Evolutionary conservation across 2,329 filamentous ascomycete species (phyloP).

Genomic region (Juglanconis juglandina): DNA sequence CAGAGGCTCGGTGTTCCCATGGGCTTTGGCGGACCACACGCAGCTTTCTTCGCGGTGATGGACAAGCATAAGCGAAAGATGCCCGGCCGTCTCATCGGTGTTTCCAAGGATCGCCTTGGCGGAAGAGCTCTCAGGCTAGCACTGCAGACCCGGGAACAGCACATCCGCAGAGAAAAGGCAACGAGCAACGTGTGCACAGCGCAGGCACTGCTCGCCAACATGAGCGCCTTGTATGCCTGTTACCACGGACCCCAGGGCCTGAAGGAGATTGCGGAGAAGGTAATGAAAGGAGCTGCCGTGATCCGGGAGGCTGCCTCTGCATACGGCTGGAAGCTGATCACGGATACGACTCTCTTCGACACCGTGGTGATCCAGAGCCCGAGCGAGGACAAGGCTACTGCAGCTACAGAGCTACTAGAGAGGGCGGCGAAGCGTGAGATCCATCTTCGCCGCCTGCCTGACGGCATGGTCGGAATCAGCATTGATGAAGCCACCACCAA

Average conservation of each 20-base stretch:
- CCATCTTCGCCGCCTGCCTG: conserved; percentile 61
- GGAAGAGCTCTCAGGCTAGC: conserved; percentile 78
- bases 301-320: conserved; percentile 33
- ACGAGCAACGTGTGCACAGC: conserved; percentile 98
- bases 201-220: conserved; percentile 89
- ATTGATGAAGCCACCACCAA: conserved; percentile 60
- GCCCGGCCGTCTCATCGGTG: conserved; percentile 82
- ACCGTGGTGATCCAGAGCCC: conserved; percentile 67
- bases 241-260: conserved; percentile 88
- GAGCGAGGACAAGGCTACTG: conserved; percentile 47
- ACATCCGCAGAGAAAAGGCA: conserved; percentile 93
- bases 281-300: conserved; percentile 67
- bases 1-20: conserved; percentile 90
- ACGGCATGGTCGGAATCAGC: conserved; percentile 66
- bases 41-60: conserved; percentile 88
- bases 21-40: conserved; percentile 91
- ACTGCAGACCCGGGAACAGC: conserved; percentile 90
- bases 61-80: conserved; percentile 95
- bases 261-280: conserved; percentile 75
- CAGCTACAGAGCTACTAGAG: conserved; percentile 30
- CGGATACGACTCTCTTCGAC: conserved; percentile 59
- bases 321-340: conserved; percentile 15
- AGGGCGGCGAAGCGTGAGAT: conserved; percentile 50
- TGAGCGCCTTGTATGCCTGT: conserved; percentile 90
- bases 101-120: conserved; percentile 87